phyloP scores from a whole-genome alignment of 148 eudicot species.

The Rhododendron henanense region DNA sequence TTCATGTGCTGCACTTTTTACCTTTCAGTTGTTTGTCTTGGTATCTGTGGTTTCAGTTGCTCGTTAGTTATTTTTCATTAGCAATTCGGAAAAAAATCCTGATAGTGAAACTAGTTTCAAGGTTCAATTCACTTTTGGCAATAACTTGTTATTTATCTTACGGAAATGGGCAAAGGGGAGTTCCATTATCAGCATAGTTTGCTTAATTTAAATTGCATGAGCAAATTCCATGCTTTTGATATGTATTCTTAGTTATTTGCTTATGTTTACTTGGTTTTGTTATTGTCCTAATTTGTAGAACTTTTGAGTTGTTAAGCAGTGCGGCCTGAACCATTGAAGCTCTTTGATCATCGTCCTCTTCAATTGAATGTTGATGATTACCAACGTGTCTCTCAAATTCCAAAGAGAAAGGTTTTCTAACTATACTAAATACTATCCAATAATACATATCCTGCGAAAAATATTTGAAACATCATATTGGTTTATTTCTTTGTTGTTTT shows the following conservation, averaged over 20 bases:
- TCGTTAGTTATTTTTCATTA: not conserved
- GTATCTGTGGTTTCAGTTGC: not conserved
- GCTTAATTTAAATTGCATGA: not conserved
- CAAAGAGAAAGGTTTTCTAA: constrained; percentile 22
- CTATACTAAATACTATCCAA: not conserved
- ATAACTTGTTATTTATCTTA: not conserved
- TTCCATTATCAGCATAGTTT: not conserved
- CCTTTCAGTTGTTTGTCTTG: not conserved
- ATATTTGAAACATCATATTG: not conserved
- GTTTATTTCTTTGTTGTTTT: not conserved
- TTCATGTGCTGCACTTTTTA: too few species aligned
- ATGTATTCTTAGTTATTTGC: not conserved
- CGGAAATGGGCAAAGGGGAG: not conserved
- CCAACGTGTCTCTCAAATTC: not conserved
- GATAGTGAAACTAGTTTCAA: not conserved
- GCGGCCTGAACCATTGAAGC: constrained; percentile 1
- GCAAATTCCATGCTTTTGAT: not conserved
- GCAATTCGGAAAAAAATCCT: not conserved
- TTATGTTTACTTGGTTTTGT: not conserved
- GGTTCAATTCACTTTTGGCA: not conserved
- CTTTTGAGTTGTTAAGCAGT: constrained; percentile 22
- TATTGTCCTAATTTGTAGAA: constrained; percentile 21
- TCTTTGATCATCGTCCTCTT: not conserved
- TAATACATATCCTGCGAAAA: not conserved
- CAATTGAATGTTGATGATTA: not conserved